Evolutionary conservation across 2,329 filamentous ascomycete genomes (phyloP).

Genomic region (Fusarium dlaminii): DNA sequence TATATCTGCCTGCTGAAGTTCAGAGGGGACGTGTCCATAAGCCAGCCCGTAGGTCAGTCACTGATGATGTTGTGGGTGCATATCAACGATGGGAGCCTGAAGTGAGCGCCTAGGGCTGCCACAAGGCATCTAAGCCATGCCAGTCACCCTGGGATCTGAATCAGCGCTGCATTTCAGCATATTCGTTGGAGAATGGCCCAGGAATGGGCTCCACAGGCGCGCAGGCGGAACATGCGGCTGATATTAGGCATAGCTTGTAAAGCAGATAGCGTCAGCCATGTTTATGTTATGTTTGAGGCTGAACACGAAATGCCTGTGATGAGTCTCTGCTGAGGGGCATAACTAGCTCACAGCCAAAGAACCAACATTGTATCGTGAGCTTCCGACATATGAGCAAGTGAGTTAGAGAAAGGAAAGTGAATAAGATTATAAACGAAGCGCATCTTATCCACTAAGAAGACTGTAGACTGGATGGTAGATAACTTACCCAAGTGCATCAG

Average conservation of each 20-base stretch:
- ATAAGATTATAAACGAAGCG: not conserved
- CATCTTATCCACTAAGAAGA: not conserved
- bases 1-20: not conserved
- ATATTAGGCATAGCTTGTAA: constrained; percentile 6
- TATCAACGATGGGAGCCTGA: constrained; percentile 9
- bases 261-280: not conserved
- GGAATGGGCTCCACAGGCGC: constrained; percentile 33
- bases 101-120: constrained; percentile 15
- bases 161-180: constrained; percentile 12
- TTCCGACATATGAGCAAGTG: not conserved
- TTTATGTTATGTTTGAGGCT: not conserved
- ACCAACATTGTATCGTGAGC: not conserved
- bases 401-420: constrained; percentile 7
- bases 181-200: constrained; percentile 5
- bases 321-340: not conserved
- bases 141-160: constrained; percentile 11
- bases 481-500: not conserved
- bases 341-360: not conserved
- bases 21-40: not conserved
- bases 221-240: constrained; percentile 20
- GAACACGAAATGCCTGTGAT: not conserved
- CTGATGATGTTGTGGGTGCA: constrained; percentile 3
- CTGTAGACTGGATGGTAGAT: not conserved
- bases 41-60: not conserved
- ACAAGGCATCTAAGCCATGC: constrained; percentile 32